These are phyloP conservation scores for Cytospora chrysosperma DNA, from an alignment of 2,329 filamentous ascomycete species.

Conservation along the genomic window DNA sequence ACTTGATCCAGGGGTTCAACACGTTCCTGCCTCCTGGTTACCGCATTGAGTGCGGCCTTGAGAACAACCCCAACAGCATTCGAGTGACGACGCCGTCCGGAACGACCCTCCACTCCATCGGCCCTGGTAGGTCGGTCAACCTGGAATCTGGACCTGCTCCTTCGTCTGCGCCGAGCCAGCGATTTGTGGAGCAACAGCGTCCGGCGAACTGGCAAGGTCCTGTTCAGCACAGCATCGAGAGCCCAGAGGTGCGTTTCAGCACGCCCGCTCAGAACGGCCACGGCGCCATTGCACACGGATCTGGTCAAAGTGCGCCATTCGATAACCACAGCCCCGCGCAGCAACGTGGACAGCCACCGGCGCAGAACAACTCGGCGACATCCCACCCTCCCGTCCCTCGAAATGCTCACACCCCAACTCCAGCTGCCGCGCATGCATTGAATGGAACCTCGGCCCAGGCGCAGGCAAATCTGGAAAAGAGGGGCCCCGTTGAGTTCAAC, in stretches of 20 bases:
- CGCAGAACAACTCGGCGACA: conserved; percentile 37
- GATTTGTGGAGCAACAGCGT: conserved; percentile 48
- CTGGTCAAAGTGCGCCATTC: conserved; percentile 33
- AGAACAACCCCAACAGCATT: conserved; percentile 93
- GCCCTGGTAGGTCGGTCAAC: conserved; percentile 46
- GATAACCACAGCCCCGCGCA: conserved; percentile 32
- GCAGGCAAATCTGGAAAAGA: conserved; percentile 67
- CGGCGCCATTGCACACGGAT: conserved; percentile 45
- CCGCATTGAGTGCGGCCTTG: conserved; percentile 90
- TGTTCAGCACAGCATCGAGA: conserved; percentile 60
- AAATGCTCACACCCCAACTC: conserved; percentile 61
- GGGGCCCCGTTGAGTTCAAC: conserved; percentile 96
- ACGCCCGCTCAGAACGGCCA: conserved; percentile 53
- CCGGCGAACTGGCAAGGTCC: conserved; percentile 54
- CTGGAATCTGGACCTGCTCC: conserved; percentile 41
- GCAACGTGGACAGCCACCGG: conserved; percentile 33
- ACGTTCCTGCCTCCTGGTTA: conserved; percentile 96
- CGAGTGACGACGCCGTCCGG: conserved; percentile 96
- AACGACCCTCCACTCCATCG: conserved; percentile 91
- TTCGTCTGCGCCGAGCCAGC: conserved; percentile 39
- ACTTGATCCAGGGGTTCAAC: conserved; percentile 95
- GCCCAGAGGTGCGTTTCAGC: conserved; percentile 62
- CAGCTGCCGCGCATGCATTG: conserved; percentile 53
- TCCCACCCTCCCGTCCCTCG: conserved; percentile 47
- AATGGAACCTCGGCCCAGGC: conserved; percentile 61